Evolutionary conservation across 2,329 filamentous ascomycete genomes (phyloP).

Genomic region (Aspergillus sp.): DNA sequence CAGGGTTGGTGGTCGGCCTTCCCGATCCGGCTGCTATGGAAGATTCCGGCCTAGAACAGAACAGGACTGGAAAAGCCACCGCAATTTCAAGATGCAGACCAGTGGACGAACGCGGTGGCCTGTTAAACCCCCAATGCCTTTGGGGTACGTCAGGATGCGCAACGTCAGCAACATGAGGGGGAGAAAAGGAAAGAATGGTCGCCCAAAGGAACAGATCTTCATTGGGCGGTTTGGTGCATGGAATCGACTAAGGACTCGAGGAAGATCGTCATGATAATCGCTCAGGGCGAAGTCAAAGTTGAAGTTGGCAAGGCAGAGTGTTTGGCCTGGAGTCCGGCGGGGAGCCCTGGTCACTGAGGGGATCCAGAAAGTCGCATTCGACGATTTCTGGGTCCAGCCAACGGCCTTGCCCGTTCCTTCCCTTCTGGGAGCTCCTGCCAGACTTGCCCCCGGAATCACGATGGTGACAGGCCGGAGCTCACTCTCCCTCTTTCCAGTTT

Average conservation of each 20-base stretch:
- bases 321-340: not conserved
- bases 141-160: not conserved
- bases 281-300: not conserved
- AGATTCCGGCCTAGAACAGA: conserved; percentile 20
- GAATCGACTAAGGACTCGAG: not conserved
- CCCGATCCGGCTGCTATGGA: conserved; percentile 29
- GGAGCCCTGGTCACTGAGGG: not conserved
- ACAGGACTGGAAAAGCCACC: conserved; percentile 8
- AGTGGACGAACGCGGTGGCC: conserved; percentile 3
- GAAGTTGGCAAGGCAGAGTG: not conserved
- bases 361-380: conserved; percentile 1
- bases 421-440: conserved; percentile 12
- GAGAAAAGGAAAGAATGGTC: not conserved
- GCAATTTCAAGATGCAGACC: conserved; percentile 7
- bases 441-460: not conserved
- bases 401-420: conserved; percentile 8
- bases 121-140: not conserved
- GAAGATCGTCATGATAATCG: not conserved
- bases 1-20: conserved; percentile 1
- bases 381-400: not conserved
- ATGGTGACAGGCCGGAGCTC: conserved; percentile 6
- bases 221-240: not conserved
- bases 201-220: conserved; percentile 7
- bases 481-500: not conserved
- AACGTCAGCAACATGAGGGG: not conserved